A percentile compares a stretch with the other conserved stretches of the same genome.
phyloP scores from a whole-genome alignment of 2,329 filamentous ascomycete genomes.

The Fusarium algeriense region DNA sequence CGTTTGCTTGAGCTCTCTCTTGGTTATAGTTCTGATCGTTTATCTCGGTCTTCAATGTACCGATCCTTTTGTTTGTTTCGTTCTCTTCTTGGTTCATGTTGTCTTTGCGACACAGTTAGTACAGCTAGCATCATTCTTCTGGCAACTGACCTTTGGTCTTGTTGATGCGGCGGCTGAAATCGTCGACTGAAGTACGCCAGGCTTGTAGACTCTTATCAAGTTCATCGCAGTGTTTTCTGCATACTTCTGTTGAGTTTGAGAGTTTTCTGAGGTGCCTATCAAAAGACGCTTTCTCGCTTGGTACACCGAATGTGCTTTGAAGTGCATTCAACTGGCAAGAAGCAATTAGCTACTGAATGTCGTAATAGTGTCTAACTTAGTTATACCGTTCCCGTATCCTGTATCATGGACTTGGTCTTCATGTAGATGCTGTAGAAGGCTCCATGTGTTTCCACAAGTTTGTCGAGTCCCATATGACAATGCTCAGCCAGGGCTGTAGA shows the following conservation, averaged over 20 bases:
- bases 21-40: background rate
- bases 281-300: background rate
- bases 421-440: background rate
- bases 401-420: background rate
- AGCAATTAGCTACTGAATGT: background rate
- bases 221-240: background rate
- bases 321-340: background rate
- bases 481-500: background rate
- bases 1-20: background rate
- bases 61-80: background rate
- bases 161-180: background rate
- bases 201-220: background rate
- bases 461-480: background rate
- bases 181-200: background rate
- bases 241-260: background rate
- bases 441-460: background rate
- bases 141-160: background rate
- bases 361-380: background rate
- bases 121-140: rapidly evolving
- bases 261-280: background rate
- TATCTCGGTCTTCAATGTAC: background rate
- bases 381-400: background rate
- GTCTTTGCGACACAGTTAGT: background rate
- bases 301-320: background rate
- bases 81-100: background rate